Evolutionary conservation across 345 rosid genomes (phyloP).

Genomic region (Syzygium oleosum): DNA sequence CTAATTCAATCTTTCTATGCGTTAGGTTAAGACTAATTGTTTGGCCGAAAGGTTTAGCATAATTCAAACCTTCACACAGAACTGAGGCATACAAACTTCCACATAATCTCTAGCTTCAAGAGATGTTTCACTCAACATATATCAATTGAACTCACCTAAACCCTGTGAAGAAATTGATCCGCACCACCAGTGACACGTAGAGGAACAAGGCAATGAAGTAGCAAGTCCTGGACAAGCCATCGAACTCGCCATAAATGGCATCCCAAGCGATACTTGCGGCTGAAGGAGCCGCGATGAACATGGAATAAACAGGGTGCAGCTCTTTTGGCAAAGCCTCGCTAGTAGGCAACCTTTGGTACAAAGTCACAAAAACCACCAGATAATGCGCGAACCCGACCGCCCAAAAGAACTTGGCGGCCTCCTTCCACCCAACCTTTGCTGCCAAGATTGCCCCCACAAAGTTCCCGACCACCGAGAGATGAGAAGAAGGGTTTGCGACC

Average conservation of each 20-base stretch:
- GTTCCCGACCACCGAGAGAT: conserved; percentile 89
- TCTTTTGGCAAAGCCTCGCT: conserved; percentile 92
- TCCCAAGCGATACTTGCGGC: conserved; percentile 95
- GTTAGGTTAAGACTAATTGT: not conserved
- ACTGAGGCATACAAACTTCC: not conserved
- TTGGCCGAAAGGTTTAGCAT: not conserved
- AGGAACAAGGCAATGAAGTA: conserved; percentile 84
- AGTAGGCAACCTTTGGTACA: conserved; percentile 83
- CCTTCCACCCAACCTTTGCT: conserved; percentile 76
- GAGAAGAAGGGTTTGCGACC: conserved; percentile 94
- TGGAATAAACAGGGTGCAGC: conserved; percentile 89
- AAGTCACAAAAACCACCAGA: conserved; percentile 82
- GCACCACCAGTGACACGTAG: conserved; percentile 57
- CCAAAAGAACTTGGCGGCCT: conserved; percentile 84
- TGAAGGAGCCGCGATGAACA: conserved; percentile 98
- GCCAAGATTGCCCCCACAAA: conserved; percentile 93
- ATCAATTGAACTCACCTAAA: conserved; percentile 42
- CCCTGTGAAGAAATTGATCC: conserved; percentile 94
- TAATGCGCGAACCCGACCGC: conserved; percentile 93
- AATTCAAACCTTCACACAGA: not conserved
- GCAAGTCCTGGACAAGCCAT: conserved; percentile 75
- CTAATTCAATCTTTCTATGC: too few species aligned
- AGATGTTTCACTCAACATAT: not conserved
- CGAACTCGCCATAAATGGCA: conserved; percentile 70
- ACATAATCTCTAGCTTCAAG: not conserved